Base-by-base conservation (phyloP, 352 stramenopile species). In the Pythium aquatile region DNA sequence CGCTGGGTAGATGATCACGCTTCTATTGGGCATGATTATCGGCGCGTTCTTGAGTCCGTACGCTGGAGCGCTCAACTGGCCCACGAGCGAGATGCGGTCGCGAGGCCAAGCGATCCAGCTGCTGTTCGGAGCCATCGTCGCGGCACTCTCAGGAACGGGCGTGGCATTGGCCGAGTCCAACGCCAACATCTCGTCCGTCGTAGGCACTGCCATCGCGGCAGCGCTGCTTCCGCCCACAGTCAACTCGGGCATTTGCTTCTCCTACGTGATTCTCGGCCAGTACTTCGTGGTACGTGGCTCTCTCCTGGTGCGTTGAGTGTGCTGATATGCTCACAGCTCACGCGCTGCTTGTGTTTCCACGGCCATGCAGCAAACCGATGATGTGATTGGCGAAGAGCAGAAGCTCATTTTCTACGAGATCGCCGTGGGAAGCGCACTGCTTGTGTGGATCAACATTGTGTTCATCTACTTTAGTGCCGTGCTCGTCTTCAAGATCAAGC, bases 401-500 rank as follows among this genome's bases (percentile, higher is more conserved):
- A 91, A 90, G 47, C 74, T 91, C 40, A 77, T 94, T 29, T 96
- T 94, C 66, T 92, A 91, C 42, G 87, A 96, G 61, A 96, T 96
- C 48, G 85, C 87, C 17, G 82, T 93, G 26, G 87, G 83, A 8
- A 96, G 85, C 56, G 70, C 79, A 32, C 79, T 94, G 75, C 79
- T 96, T 3, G 63, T 94, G 61, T 93, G 85, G 85, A 92, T 96
- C 58, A 96, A 96, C 61, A 81, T 95, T 35, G 71, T 93, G 68
- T 90, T 95, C 58, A 95, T 95, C 62, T 95, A 95, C 73, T 73
- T 93, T 54, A 90, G 82, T 29, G 87, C 87, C 28, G 85, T 94
- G 20, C 49, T 93, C n/a, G 83, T 96, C 14, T 96, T 96, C 69
- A 96, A 96, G 65, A 86, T 93, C 58, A 96, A 96, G 66, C 81